Evolutionary conservation across 73 alveolate species (phyloP).

Genomic region (Urostyla sp.): DNA sequence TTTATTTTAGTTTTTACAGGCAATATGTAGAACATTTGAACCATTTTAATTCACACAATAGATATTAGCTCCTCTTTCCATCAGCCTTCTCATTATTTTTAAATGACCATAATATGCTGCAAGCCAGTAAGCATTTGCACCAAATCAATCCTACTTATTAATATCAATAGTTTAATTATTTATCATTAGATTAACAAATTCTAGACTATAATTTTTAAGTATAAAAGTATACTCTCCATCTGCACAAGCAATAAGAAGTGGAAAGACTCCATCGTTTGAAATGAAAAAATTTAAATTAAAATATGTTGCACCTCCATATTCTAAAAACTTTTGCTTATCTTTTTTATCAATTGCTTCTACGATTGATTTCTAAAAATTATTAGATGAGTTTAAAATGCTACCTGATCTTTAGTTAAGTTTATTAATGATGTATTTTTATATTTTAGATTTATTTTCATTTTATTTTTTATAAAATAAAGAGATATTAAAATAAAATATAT

Average conservation of each 20-base stretch:
- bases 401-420: constrained; percentile 21
- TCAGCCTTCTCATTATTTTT: constrained; percentile 24
- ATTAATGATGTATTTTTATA: too few relatives aligned
- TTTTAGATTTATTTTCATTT: not conserved
- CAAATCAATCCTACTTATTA: constrained; percentile 32
- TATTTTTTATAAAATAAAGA: too few relatives aligned
- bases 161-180: constrained; percentile 8
- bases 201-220: not conserved
- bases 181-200: constrained; percentile 33
- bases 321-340: constrained; percentile 26
- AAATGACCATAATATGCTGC: constrained; percentile 41
- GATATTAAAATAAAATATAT: too few relatives aligned
- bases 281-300: constrained; percentile 32
- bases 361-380: not conserved
- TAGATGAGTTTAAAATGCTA: not conserved
- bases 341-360: constrained; percentile 35
- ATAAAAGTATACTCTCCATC: constrained; percentile 32
- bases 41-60: constrained; percentile 22
- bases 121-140: constrained; percentile 49
- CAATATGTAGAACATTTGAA: constrained; percentile 51
- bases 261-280: constrained; percentile 45
- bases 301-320: constrained; percentile 34
- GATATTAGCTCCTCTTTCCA: constrained; percentile 40
- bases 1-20: constrained; percentile 21
- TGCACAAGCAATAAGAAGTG: constrained; percentile 50